These are phyloP conservation scores for Pythium chondricola DNA, from an alignment of 352 stramenopile species.

Conservation along the genomic window DNA sequence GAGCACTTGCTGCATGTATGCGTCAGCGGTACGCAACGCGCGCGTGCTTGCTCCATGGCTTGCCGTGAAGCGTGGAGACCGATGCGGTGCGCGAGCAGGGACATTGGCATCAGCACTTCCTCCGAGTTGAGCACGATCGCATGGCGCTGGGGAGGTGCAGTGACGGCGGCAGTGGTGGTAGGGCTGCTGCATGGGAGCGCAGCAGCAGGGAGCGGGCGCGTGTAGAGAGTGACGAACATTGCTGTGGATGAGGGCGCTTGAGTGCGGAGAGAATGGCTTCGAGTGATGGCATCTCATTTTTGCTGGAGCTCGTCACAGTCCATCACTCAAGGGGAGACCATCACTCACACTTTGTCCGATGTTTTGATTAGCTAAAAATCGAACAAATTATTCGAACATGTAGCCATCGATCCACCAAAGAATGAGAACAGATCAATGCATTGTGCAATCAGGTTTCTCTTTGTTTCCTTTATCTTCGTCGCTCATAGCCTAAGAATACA, in stretches of 20 bases:
- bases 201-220: background rate
- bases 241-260: no score
- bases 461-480: background rate
- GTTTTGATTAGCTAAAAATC: slow-evolving; percentile 11
- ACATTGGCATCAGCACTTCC: slow-evolving; percentile 46
- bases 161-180: slow-evolving; percentile 5
- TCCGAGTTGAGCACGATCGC: slow-evolving; percentile 53
- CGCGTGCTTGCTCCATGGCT: slow-evolving; percentile 25
- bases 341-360: no score
- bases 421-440: no score
- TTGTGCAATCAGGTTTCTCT: background rate
- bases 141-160: slow-evolving; percentile 5
- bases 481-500: background rate
- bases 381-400: background rate
- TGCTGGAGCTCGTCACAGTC: no score
- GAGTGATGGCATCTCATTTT: background rate
- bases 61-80: slow-evolving; percentile 30
- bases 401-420: no score
- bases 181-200: background rate
- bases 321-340: no score
- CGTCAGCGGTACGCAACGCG: no score
- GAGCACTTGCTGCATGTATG: slow-evolving; percentile 48
- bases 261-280: background rate
- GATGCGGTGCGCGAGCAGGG: slow-evolving; percentile 30
- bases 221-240: slow-evolving; percentile 16